A percentile compares a stretch with the other conserved stretches of the same genome.
Evolutionary conservation across 1,139 yeast genomes (phyloP).

Genomic region (Chernovozyma sophiae-reginae): DNA sequence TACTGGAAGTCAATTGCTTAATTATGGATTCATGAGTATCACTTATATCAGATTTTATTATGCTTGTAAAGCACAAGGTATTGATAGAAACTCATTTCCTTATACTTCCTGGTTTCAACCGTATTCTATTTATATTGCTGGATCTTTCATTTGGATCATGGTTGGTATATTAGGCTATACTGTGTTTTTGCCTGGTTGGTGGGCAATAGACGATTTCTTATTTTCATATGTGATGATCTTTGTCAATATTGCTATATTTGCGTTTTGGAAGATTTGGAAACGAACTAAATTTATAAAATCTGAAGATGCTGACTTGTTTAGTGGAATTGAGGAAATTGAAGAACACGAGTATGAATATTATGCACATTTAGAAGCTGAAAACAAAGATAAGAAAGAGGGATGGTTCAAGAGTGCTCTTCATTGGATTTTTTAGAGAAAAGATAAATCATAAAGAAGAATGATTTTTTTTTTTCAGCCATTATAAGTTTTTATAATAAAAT

Average conservation of each 20-base stretch:
- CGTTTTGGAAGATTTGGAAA: constrained; percentile 33
- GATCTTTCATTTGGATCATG: constrained; percentile 29
- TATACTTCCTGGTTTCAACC: constrained; percentile 33
- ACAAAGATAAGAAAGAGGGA: constrained; percentile 3
- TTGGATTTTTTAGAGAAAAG: constrained; percentile 9
- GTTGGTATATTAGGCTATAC: constrained; percentile 39
- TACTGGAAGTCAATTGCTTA: constrained; percentile 76
- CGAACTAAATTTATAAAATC: constrained; percentile 25
- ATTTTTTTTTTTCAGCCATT: too few relatives aligned
- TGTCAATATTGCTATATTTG: constrained; percentile 26
- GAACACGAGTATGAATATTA: constrained; percentile 42
- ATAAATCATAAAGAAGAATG: background rate
- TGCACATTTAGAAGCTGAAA: constrained; percentile 19
- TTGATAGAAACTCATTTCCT: constrained; percentile 25
- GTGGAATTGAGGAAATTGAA: constrained; percentile 39
- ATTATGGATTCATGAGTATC: constrained; percentile 59
- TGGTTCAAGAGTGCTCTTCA: constrained; percentile 7
- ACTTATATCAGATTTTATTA: constrained; percentile 58
- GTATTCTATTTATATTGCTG: constrained; percentile 26
- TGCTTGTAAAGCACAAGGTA: constrained; percentile 49
- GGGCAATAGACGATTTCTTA: constrained; percentile 34
- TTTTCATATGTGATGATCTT: constrained; percentile 41
- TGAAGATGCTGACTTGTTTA: constrained; percentile 30
- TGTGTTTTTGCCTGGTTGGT: constrained; percentile 29
- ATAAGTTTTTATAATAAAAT: too few relatives aligned